A percentile compares a stretch with the other conserved stretches of the same genome.
Evolutionary conservation across 75 land plant genomes (phyloP).

Genomic region (Chamaecyparis obtusa): DNA sequence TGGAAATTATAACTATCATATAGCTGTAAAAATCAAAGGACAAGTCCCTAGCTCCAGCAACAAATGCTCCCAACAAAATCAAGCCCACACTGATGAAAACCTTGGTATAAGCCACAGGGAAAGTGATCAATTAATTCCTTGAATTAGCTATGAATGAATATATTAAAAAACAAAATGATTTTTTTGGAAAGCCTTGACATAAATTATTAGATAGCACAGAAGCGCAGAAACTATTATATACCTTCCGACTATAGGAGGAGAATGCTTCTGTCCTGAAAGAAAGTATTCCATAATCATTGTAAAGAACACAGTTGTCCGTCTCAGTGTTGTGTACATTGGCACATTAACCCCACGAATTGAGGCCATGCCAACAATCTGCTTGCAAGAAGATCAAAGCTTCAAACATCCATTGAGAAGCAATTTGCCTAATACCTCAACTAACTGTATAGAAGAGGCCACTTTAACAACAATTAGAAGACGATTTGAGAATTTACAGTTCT

Average conservation of each 20-base stretch:
- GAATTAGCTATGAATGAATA: not conserved
- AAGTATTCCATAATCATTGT: slow-evolving; percentile 92
- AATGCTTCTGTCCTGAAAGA: slow-evolving; percentile 70
- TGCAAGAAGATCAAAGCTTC: slow-evolving; percentile 12
- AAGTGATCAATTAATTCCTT: slow-evolving; percentile 8
- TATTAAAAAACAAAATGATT: not conserved
- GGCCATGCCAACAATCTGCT: slow-evolving; percentile 87
- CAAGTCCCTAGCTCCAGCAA: slow-evolving; percentile 93
- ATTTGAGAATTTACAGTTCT: not conserved
- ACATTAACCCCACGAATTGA: slow-evolving; percentile 98
- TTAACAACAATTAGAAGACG: not conserved
- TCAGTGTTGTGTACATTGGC: slow-evolving; percentile 97
- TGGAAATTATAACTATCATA: slow-evolving; percentile 72
- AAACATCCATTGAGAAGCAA: not conserved
- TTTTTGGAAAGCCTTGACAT: not conserved
- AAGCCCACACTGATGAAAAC: slow-evolving; percentile 76
- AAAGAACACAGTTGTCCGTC: slow-evolving; percentile 92
- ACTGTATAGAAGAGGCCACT: not conserved
- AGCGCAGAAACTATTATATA: slow-evolving; percentile 18
- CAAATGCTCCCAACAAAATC: slow-evolving; percentile 90
- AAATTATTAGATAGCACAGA: not conserved
- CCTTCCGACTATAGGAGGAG: slow-evolving; percentile 71
- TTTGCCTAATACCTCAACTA: not conserved
- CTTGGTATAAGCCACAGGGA: slow-evolving; percentile 16
- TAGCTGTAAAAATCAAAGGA: slow-evolving; percentile 88